phyloP scores from a whole-genome alignment of 1,139 yeast species.

The Candida sanyaensis region DNA sequence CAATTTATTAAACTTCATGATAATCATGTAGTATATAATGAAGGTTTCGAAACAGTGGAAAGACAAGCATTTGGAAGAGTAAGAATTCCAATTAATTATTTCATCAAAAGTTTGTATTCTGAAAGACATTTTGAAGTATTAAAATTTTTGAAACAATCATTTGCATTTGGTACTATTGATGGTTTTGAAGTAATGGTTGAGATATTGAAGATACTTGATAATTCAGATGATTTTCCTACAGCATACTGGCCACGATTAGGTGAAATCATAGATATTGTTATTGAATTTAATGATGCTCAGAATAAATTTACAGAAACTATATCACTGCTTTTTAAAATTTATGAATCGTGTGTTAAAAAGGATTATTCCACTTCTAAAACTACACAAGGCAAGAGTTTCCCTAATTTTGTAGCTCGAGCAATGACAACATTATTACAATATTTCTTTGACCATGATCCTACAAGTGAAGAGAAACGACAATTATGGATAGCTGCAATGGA shows the following conservation, averaged over 20 bases:
- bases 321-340: conserved; percentile 11
- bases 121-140: conserved; percentile 15
- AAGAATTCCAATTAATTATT: conserved; percentile 7
- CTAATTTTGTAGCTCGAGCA: conserved; percentile 1
- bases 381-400: background rate
- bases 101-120: conserved; percentile 18
- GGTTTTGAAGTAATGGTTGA: background rate
- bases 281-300: background rate
- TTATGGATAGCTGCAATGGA: conserved; percentile 12
- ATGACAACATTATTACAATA: conserved; percentile 5
- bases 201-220: background rate
- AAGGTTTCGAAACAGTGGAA: conserved; percentile 5
- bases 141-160: conserved; percentile 8
- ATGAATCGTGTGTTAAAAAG: conserved; percentile 4
- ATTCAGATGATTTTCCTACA: background rate
- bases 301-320: conserved; percentile 5
- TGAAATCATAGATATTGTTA: background rate
- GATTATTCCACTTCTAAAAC: background rate
- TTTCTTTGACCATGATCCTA: conserved; percentile 3
- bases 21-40: conserved; percentile 1
- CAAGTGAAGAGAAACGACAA: conserved; percentile 6
- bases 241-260: background rate
- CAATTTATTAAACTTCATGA: conserved; percentile 3
- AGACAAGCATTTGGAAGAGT: conserved; percentile 3
- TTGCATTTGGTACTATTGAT: background rate